Conservation (phyloP, 495 filamentous ascomycete species). For the Penicillium tannophilum region DNA sequence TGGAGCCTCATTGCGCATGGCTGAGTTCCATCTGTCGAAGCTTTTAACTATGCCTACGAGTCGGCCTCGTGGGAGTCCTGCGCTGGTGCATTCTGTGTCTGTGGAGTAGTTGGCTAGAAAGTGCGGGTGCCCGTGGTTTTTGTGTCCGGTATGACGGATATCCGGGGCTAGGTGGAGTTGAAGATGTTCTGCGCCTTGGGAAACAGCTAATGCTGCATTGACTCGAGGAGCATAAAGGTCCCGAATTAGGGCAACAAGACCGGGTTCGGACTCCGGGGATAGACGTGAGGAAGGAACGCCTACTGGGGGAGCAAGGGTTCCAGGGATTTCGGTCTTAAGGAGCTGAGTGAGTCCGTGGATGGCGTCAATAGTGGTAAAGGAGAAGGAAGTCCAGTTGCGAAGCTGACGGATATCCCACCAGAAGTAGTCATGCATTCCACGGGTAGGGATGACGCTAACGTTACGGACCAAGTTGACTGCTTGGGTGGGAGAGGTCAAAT, state of each 20-base stretch:
- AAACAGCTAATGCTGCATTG: conserved; percentile 73
- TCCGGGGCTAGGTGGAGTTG: conserved; percentile 58
- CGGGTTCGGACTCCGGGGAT: conserved; percentile 73
- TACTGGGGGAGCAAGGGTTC: conserved; percentile 63
- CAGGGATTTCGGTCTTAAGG: conserved; percentile 69
- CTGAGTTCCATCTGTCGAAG: conserved; percentile 91
- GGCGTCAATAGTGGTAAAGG: conserved; percentile 62
- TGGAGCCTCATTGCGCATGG: conserved; percentile 82
- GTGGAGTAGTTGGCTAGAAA: conserved; percentile 72
- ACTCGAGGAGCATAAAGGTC: conserved; percentile 75
- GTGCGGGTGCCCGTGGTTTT: conserved; percentile 56
- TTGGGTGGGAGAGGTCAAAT: conserved; percentile 78
- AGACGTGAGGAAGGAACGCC: conserved; percentile 50
- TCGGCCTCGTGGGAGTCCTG: conserved; percentile 72
- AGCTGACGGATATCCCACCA: conserved; percentile 96
- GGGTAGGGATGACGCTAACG: conserved; percentile 67
- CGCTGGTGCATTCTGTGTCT: conserved; percentile 70
- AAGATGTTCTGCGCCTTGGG: conserved; percentile 62
- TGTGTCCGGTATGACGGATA: conserved; percentile 53
- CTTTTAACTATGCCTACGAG: conserved; percentile 86
- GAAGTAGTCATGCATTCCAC: conserved; percentile 76
- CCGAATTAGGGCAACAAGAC: conserved; percentile 68
- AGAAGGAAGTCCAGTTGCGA: conserved; percentile 79
- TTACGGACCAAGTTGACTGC: conserved; percentile 80
- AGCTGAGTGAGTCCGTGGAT: conserved; percentile 71